phyloP scores from a whole-genome alignment of 202 grass and related monocot genomes.

The Panicum hallii region DNA sequence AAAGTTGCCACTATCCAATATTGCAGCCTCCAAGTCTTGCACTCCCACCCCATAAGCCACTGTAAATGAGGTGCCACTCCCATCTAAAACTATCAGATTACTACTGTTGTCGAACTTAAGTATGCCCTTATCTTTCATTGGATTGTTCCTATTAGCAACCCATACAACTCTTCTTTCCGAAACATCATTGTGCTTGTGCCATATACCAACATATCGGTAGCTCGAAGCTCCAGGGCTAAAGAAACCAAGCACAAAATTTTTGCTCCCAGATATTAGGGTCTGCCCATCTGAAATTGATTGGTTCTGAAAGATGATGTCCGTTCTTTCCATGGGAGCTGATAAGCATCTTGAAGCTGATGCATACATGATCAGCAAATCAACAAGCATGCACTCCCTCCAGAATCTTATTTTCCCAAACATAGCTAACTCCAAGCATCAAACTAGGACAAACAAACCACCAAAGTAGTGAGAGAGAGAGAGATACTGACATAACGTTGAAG shows the following conservation, averaged over 20 bases:
- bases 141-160: conserved; percentile 62
- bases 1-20: conserved; percentile 59
- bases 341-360: conserved; percentile 36
- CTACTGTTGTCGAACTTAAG: conserved; percentile 46
- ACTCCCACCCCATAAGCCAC: conserved; percentile 24
- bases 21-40: conserved; percentile 42
- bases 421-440: conserved; percentile 25
- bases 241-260: conserved; percentile 59
- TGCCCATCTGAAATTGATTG: conserved; percentile 58
- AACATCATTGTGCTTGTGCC: conserved; percentile 27
- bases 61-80: conserved; percentile 29
- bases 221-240: conserved; percentile 51
- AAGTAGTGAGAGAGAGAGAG: conserved; percentile 23
- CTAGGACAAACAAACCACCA: background rate
- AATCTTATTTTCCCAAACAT: conserved; percentile 30
- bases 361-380: conserved; percentile 43
- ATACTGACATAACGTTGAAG: no score
- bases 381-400: background rate
- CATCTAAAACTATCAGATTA: conserved; percentile 36
- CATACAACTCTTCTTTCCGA: conserved; percentile 39
- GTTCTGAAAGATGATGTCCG: conserved; percentile 35
- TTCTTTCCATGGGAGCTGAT: conserved; percentile 15
- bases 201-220: conserved; percentile 60
- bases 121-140: conserved; percentile 42
- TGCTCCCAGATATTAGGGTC: conserved; percentile 45